phyloP scores from a whole-genome alignment of 352 stramenopile genomes.

The Phytophthora meadii region DNA sequence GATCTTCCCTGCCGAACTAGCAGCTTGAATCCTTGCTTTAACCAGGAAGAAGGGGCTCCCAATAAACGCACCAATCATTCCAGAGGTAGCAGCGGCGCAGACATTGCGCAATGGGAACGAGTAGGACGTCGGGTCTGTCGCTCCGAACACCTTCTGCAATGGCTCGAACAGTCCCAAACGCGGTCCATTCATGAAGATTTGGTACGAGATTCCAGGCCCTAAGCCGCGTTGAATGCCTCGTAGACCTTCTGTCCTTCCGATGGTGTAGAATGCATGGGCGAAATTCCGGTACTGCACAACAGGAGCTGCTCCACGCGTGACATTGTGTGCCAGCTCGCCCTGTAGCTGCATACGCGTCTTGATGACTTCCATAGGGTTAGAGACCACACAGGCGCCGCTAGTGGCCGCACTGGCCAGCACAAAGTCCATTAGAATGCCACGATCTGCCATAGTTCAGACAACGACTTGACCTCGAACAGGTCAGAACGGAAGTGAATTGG shows the following conservation, averaged over 20 bases:
- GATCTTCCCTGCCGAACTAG: slow-evolving; percentile 73
- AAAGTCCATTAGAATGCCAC: slow-evolving; percentile 76
- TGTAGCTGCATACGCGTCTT: slow-evolving; percentile 92
- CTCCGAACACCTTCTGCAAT: slow-evolving; percentile 79
- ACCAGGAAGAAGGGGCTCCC: slow-evolving; percentile 89
- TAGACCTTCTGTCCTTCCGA: slow-evolving; percentile 77
- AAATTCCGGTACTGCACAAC: slow-evolving; percentile 86
- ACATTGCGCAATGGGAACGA: slow-evolving; percentile 84
- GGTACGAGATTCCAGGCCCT: slow-evolving; percentile 79
- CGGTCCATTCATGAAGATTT: slow-evolving; percentile 85
- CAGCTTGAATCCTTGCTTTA: slow-evolving; percentile 85
- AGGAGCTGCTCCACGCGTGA: slow-evolving; percentile 37
- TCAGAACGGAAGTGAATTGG: slow-evolving; percentile 12
- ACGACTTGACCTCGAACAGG: background rate
- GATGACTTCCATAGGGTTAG: slow-evolving; percentile 91
- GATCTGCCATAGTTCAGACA: slow-evolving; percentile 34
- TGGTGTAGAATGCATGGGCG: slow-evolving; percentile 87
- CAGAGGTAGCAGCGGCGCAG: slow-evolving; percentile 73
- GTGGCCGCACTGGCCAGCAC: slow-evolving; percentile 71
- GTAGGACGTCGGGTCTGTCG: slow-evolving; percentile 76
- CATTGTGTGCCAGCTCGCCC: slow-evolving; percentile 74
- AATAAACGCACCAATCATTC: slow-evolving; percentile 77
- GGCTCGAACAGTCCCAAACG: slow-evolving; percentile 82
- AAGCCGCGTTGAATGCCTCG: slow-evolving; percentile 83
- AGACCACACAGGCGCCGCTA: slow-evolving; percentile 73